These are phyloP conservation scores for Flaveria robusta DNA, from an alignment of 129 eudicot genomes.

Conservation along the genomic window DNA sequence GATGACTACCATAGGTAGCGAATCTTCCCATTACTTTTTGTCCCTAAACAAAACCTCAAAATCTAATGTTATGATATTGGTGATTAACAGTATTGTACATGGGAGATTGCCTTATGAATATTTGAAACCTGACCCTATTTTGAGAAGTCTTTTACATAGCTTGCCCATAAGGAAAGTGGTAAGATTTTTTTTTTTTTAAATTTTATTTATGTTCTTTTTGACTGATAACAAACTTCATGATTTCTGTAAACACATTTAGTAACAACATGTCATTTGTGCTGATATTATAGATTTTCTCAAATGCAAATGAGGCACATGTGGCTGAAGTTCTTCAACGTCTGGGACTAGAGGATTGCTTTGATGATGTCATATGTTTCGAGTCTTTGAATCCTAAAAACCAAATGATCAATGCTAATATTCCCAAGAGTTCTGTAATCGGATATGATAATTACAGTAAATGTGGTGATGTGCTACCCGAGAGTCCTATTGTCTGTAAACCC, in stretches of 20 bases:
- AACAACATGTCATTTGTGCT: neutral
- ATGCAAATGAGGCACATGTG: constrained; percentile 88
- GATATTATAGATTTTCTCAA: constrained; percentile 71
- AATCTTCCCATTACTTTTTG: neutral
- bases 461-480: constrained; percentile 38
- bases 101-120: constrained; percentile 89
- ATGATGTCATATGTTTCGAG: constrained; percentile 73
- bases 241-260: neutral
- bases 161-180: constrained; percentile 69
- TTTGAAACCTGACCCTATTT: constrained; percentile 72
- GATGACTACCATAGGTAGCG: constrained; percentile 85
- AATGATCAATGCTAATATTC: constrained; percentile 1
- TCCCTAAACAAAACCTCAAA: neutral
- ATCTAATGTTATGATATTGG: neutral
- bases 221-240: neutral
- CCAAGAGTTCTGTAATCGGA: constrained; percentile 5
- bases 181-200: constrained; percentile 13
- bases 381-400: constrained; percentile 57
- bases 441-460: constrained; percentile 7
- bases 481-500: constrained; percentile 83
- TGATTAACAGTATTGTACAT: constrained; percentile 69
- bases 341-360: constrained; percentile 90
- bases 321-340: constrained; percentile 68
- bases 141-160: constrained; percentile 71
- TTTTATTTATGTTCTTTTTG: no score